Evolutionary conservation across 75 land plant genomes (phyloP), one percentile per base, ranked within the genome.

Genomic region (Selaginella tamariscina): DNA sequence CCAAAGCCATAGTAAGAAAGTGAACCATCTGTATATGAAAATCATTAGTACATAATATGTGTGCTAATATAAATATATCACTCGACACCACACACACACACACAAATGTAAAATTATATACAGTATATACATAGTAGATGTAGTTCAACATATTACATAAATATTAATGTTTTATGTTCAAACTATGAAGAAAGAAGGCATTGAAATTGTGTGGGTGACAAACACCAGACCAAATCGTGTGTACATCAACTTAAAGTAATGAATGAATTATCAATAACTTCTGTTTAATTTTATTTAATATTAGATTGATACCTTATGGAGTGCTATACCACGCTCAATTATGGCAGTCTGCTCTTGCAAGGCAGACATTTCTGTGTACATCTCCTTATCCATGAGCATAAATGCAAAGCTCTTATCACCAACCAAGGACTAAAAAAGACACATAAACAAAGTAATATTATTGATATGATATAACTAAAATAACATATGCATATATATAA

Each of bases 331-430:
- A 8, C 62, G 62, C 21, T 59, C 24, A 27, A 59, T 59, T 2
- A 59, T 59, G 26, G 21, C 8, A n/a, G 62, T 9, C 8, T 21
- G 21, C 26, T 59, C 62, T 23, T 59, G 62, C 62, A 59, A 27
- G 8, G 26, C 62, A n/a, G 62, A 59, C 62, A 59, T 59, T 26
- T n/a, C 62, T 23, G 21, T 9, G 26, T 59, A 59, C 62, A 59
- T 59, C n/a, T 59, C 62, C n/a, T 59, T 59, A n/a, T 59, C 62
- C 62, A 27, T 59, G 8, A 59, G 62, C 62, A 59, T 23, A 59
- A 59, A 59, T 2, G 62, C 62, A 8, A 59, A 59, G 62, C 18
- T 59, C 21, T 59, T 59, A 23, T 59, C 62, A 2, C 62, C 62
- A 2, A 59, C 62, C 23, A 59, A 5, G 8, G 27, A 59, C 62